Evolutionary conservation across 768 basidiomycete genomes (phyloP).

Genomic region (Mycena amicta): DNA sequence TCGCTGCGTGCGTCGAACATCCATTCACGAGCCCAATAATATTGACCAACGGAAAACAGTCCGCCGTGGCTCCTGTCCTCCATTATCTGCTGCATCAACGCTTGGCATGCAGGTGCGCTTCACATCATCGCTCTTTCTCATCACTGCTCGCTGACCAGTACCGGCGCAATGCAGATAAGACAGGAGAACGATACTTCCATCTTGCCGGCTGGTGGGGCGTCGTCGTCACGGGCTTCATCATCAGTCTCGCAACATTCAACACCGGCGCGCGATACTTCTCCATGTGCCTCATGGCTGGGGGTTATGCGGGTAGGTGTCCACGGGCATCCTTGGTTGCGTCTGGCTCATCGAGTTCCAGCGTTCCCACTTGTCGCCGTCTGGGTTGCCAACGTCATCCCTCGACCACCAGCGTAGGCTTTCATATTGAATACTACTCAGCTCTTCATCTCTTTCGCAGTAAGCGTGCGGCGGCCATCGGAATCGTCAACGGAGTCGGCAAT

Average conservation of each 20-base stretch:
- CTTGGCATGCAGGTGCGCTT: constrained; percentile 51
- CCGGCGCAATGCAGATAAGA: constrained; percentile 50
- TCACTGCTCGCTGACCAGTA: background rate
- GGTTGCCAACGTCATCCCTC: constrained; percentile 61
- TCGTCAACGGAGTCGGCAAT: constrained; percentile 62
- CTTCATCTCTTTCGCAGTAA: constrained; percentile 31
- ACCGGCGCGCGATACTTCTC: constrained; percentile 60
- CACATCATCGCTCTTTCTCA: background rate
- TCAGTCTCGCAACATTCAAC: constrained; percentile 54
- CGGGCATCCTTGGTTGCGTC: constrained; percentile 10
- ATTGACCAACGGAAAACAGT: constrained; percentile 31
- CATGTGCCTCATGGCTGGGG: constrained; percentile 65
- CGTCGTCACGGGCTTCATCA: constrained; percentile 62
- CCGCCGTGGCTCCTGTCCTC: constrained; percentile 67
- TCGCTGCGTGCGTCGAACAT: constrained; percentile 52
- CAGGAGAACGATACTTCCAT: constrained; percentile 70
- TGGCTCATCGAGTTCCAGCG: constrained; percentile 26
- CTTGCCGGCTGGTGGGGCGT: constrained; percentile 59
- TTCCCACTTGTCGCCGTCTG: constrained; percentile 57
- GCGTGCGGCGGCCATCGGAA: constrained; percentile 58
- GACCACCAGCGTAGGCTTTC: constrained; percentile 55
- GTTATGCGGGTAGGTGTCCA: constrained; percentile 42
- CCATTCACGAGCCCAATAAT: background rate
- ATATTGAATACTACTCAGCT: background rate
- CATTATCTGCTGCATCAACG: constrained; percentile 50